Conservation (phyloP, 306 rosid genomes). For the Senna tora region DNA sequence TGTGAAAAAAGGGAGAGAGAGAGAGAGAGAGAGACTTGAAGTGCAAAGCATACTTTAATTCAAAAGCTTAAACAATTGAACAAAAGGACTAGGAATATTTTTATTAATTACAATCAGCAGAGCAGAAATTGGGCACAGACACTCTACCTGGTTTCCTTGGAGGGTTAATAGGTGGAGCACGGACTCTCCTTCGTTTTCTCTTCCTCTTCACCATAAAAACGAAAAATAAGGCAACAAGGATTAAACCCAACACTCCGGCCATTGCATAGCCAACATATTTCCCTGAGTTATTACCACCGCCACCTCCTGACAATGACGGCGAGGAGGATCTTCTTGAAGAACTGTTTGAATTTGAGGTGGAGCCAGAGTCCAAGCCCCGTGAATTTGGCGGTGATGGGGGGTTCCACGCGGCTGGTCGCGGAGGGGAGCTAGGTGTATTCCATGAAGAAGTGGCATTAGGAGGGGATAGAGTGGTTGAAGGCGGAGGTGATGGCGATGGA, state of each 20-base stretch:
- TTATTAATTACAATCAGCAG: no score
- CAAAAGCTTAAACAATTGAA: not conserved
- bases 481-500: conserved; percentile 7
- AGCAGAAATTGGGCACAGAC: not conserved
- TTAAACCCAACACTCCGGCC: conserved; percentile 53
- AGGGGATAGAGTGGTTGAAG: conserved; percentile 31
- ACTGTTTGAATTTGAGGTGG: conserved; percentile 11
- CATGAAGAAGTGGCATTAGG: not conserved
- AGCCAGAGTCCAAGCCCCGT: conserved; percentile 4
- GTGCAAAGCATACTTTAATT: not conserved
- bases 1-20: no score
- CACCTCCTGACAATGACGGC: conserved; percentile 19
- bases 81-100: not conserved
- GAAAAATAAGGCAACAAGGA: conserved; percentile 48
- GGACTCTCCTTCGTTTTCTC: conserved; percentile 38
- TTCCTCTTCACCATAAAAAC: conserved; percentile 29
- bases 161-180: conserved; percentile 31
- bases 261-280: conserved; percentile 49
- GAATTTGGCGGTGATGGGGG: conserved; percentile 8
- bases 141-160: conserved; percentile 52
- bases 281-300: not conserved
- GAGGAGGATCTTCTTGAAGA: conserved; percentile 6
- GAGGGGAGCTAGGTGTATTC: not conserved
- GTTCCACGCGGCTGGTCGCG: not conserved
- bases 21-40: not conserved